Evolutionary conservation across 106 monocot species (phyloP), one percentile per base, ranked within the genome.

Genomic region (Narthecium ossifragum): DNA sequence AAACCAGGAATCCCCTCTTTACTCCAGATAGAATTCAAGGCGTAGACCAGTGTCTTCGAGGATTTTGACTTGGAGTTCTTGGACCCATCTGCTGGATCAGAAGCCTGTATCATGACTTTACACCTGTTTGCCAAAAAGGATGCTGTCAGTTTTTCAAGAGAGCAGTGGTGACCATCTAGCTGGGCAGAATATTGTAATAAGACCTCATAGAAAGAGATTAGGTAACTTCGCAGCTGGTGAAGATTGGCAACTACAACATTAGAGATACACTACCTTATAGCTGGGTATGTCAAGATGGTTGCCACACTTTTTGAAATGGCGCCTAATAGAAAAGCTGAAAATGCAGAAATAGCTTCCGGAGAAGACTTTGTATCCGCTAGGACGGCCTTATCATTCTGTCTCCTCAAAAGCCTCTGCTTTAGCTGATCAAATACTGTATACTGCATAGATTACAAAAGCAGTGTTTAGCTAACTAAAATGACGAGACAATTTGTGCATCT

Each of bases 71-170:
- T 28, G 23, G 45, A 26, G 15, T 64, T 33, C 36, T 66, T 47
- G 6, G 65, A 29, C 8, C 62, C 62, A 15, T 78, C 68, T 53
- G 68, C 73, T 26, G 61, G 26, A 45, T 73, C 57, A 11, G 86
- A 61, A 36, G 96, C 70, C 39, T 96, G 96, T 50, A 96, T 81
- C 86, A 96, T 96, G 43, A 90, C 86, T 63, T 96, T 96, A 63
- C 96, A 96, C 68, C 96, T 96, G 76, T 52, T 37, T n/a, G n/a
- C n/a, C n/a, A n/a, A n/a, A n/a, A n/a, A n/a, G n/a, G n/a, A n/a
- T n/a, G n/a, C n/a, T n/a, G n/a, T n/a, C n/a, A n/a, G n/a, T n/a
- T n/a, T n/a, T n/a, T n/a, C n/a, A n/a, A n/a, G n/a, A n/a, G n/a
- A n/a, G n/a, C n/a, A n/a, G n/a, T n/a, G n/a, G n/a, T n/a, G n/a